Base-by-base conservation (phyloP, 768 basidiomycete genomes). In the Lactarius akahatsu region DNA sequence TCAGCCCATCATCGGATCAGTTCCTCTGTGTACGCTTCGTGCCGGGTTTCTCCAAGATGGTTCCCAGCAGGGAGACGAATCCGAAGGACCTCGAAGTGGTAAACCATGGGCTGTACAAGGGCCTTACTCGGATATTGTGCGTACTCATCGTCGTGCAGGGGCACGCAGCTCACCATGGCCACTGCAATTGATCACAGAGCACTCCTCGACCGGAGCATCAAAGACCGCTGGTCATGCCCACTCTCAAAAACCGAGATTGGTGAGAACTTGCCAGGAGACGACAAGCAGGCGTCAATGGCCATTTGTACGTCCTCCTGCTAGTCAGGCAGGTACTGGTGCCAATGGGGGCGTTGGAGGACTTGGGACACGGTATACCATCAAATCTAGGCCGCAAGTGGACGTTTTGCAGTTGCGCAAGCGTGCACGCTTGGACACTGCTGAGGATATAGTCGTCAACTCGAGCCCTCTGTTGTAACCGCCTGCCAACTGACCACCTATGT, bases 161-260 rank as follows among this genome's bases (percentile, higher is more conserved):
- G 82, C 78, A 82, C 81, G 85, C 85, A 90, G 84, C 90, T 92
- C 86, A 91, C 88, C 84, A 73, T 79, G 88, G 89, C 70, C 69
- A 62, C 68, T 69, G 65, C 60, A 55, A 59, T 63, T 66, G 59
- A 63, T 72, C 87, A 83, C 63, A 71, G 82, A 36, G 77, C 79
- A 81, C 80, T 65, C 78, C 80, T 62, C 81, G 78, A 50, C 80
- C 80, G 68, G 80, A 74, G 60, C 77, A 82, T 13, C 74, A 83
- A 47, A 84, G 80, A 5, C 91, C 91, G 0, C 82, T 97, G 9
- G 86, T 97, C 45, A 98, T 99, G 54, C 88, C 95, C 18, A 80
- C 93, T 1, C 80, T 92, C 54, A 80, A 93, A 72, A 96, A 98
- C 73, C 84, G 86, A 36, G 96, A 99, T 74, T 99, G 96, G 96